Evolutionary conservation across 2,329 filamentous ascomycete species (phyloP), one percentile per base, ranked within the genome.

Genomic region (Plectosphaerella plurivora): DNA sequence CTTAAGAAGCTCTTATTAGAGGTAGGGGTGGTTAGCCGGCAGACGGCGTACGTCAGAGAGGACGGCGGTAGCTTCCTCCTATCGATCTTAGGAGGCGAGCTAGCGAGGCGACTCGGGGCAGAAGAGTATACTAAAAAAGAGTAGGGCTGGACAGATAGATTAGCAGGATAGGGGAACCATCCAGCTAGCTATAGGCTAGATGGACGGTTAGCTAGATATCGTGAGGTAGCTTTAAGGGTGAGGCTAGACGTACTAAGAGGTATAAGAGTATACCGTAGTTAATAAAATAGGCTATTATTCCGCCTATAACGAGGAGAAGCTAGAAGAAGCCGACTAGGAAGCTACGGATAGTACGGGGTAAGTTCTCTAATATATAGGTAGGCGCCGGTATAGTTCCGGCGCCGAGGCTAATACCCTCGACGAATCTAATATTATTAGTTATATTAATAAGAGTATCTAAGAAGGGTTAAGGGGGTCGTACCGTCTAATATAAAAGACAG

Each of bases 281-380:
- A 60, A 79, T 74, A 70, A 76, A 79, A 56, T 78, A 80, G 1
- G 75, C 74, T 25, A 77, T 65, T 71, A 78, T 78, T 37, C 71
- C 74, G 35, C 76, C 76, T 24, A 72, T 71, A 11, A 77, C 76
- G 42, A 82, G 72, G 60, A 83, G 81, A 8, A 84, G 73, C 56
- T 84, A 80, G 60, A 83, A 85, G 53, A 84, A 75, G 53, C 81
- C 82, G 1, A 79, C 82, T 0, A 85, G 68, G 51, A 78, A 76
- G 12, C 82, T 82, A 37, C 82, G 77, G 53, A 83, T 83, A 35
- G 77, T 78, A 41, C 78, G 75, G 4, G 81, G 81, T 3, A 79
- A 69, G 57, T 82, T 84, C 60, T 85, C 82, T 0, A 80, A 77
- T 33, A 86, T 78, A 63, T 84, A 85, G 1, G 81, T 73, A 3